phyloP scores from a whole-genome alignment of 2,329 filamentous ascomycete genomes.

The Fusarium sp. region DNA sequence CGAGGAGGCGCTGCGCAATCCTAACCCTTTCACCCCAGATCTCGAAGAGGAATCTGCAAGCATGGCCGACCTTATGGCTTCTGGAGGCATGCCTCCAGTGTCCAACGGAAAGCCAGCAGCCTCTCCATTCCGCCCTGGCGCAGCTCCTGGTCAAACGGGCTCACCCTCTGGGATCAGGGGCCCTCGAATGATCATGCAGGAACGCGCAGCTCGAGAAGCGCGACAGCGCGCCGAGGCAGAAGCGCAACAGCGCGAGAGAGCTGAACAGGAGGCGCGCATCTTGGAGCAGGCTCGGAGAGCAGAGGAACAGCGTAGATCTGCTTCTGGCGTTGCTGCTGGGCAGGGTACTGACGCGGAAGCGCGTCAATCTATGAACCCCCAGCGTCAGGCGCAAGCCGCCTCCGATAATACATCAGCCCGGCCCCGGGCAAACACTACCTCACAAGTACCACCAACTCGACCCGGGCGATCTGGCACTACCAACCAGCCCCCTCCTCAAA shows the following conservation, averaged over 20 bases:
- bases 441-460: conserved; percentile 45
- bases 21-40: conserved; percentile 86
- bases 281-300: conserved; percentile 68
- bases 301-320: conserved; percentile 69
- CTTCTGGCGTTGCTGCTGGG: conserved; percentile 60
- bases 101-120: conserved; percentile 68
- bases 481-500: conserved; percentile 39
- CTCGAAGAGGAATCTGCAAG: conserved; percentile 87
- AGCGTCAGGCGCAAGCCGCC: conserved; percentile 48
- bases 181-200: conserved; percentile 91
- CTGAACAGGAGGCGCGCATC: conserved; percentile 68
- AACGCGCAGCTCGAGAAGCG: conserved; percentile 82
- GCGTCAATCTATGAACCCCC: conserved; percentile 53
- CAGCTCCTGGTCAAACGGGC: conserved; percentile 65
- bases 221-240: conserved; percentile 76
- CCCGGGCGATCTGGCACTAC: conserved; percentile 35
- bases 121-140: conserved; percentile 60
- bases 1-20: conserved; percentile 88
- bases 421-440: conserved; percentile 47
- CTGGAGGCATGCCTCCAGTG: conserved; percentile 67
- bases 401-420: conserved; percentile 47
- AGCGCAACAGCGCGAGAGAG: conserved; percentile 69
- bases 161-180: conserved; percentile 79
- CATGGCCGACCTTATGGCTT: conserved; percentile 84
- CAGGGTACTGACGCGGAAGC: conserved; percentile 51